Evolutionary conservation across 2,329 filamentous ascomycete genomes (phyloP).

Genomic region (Albophoma yamanashiensis): DNA sequence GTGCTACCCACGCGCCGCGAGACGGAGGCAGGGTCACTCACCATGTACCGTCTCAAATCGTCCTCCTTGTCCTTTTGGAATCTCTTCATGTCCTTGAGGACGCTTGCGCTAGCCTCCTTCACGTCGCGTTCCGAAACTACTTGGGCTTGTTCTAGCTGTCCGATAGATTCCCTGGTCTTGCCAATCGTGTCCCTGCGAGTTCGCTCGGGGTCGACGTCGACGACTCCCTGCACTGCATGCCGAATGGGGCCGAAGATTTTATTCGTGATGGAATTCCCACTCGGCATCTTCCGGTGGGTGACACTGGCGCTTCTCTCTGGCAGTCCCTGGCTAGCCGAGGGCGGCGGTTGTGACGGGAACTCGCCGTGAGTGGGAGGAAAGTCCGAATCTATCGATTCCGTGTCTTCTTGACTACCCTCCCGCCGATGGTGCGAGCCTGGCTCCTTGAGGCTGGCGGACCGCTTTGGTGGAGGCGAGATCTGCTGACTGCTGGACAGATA

Average conservation of each 20-base stretch:
- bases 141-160: constrained; percentile 80
- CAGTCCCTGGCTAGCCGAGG: constrained; percentile 65
- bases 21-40: constrained; percentile 32
- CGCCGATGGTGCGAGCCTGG: constrained; percentile 35
- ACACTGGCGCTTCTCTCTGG: constrained; percentile 40
- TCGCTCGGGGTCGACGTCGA: constrained; percentile 89
- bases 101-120: constrained; percentile 79
- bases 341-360: constrained; percentile 42
- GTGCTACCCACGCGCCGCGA: not conserved
- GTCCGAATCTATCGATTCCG: constrained; percentile 87
- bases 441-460: constrained; percentile 53
- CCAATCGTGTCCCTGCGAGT: constrained; percentile 88
- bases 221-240: constrained; percentile 91
- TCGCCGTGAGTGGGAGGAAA: constrained; percentile 86
- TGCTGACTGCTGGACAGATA: constrained; percentile 71
- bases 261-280: constrained; percentile 81
- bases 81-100: constrained; percentile 79
- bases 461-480: constrained; percentile 46
- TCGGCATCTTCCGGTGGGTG: constrained; percentile 67
- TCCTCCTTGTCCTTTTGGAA: constrained; percentile 96
- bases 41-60: constrained; percentile 90
- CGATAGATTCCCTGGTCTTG: constrained; percentile 84
- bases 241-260: constrained; percentile 94
- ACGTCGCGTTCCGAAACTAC: constrained; percentile 85
- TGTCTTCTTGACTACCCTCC: constrained; percentile 59